Base-by-base conservation (phyloP, 2,329 filamentous ascomycete species). In the Botryosphaeria dothidea region DNA sequence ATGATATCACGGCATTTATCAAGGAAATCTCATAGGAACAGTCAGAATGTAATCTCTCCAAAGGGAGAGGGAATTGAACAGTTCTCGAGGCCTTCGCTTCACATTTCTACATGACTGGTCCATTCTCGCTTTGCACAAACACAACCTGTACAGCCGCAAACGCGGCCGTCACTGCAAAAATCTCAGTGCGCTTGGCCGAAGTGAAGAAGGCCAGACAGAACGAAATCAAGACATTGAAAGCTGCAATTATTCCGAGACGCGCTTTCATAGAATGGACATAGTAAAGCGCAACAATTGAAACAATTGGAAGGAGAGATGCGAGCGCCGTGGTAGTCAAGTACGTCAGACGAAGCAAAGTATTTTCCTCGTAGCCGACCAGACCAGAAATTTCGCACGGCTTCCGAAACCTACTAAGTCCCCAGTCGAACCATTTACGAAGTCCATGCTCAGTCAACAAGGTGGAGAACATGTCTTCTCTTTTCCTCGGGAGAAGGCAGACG, bases 141-240 rank as follows among this genome's bases (percentile, higher is more conserved):
- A 54, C 60, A 23, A 63, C 60, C 34, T 63, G 60, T 8, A 63
- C 41, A 19, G 60, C 60, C 13, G 60, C 38, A 21, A 63, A 63
- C 2, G 46, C 34, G 1, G 48, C 46, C 3, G 34, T 9, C 15
- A 45, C 60, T 4, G 60, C 60, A 21, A 63, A 63, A 3, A 54
- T 54, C 4, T 63, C 60, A 19, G 34, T 63, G 4, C 23, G 36
- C 23, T 29, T 52, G 1, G 60, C 46, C 15, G 49, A 36, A 5
- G 60, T 63, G 31, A 63, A 51, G n/a, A 41, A 17, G 5, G 46
- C 48, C 5, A 63, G 31, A 31, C 46, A 63, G 1, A 63, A 1
- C 11, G 48, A 52, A 9, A 54, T 15, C 1, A 41, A 17, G 3
- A 63, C 9, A 21, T 63, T 63, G 60, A 52, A 63, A 6, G 19